These are phyloP conservation scores for Rhodomyrtus tomentosa DNA, from an alignment of 345 rosid genomes.

Conservation along the genomic window DNA sequence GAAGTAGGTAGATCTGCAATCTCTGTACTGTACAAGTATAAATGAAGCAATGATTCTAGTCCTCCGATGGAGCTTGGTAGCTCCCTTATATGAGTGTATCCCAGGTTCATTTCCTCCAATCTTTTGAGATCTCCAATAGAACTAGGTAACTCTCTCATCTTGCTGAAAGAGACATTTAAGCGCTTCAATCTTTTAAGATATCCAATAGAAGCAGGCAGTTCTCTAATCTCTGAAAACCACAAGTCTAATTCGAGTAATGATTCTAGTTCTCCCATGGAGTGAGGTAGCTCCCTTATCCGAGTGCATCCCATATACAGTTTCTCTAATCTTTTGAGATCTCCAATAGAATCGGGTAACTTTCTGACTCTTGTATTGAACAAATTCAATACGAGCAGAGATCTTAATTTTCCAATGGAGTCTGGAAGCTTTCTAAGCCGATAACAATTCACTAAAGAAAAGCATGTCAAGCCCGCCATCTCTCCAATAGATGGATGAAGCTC, in stretches of 20 bases:
- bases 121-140: neutral
- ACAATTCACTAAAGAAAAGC: neutral
- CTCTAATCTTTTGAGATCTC: neutral
- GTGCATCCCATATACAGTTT: neutral
- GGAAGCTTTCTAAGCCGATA: neutral
- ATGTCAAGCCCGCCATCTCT: rapidly evolving
- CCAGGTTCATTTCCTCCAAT: no score
- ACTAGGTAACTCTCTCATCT: neutral
- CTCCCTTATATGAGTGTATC: no score
- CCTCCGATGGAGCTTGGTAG: no score
- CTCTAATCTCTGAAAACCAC: rapidly evolving
- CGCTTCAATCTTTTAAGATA: neutral
- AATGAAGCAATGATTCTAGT: no score
- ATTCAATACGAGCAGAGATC: neutral
- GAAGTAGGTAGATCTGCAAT: no score
- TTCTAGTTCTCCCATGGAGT: neutral
- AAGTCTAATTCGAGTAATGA: neutral
- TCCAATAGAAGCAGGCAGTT: neutral
- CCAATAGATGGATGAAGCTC: neutral
- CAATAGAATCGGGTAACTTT: neutral
- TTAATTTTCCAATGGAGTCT: neutral
- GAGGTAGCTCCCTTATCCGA: no score
- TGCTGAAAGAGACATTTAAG: rapidly evolving
- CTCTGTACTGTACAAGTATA: no score
- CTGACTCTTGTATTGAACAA: neutral